phyloP scores from a whole-genome alignment of 768 basidiomycete genomes.

The Dendrothele bispora region DNA sequence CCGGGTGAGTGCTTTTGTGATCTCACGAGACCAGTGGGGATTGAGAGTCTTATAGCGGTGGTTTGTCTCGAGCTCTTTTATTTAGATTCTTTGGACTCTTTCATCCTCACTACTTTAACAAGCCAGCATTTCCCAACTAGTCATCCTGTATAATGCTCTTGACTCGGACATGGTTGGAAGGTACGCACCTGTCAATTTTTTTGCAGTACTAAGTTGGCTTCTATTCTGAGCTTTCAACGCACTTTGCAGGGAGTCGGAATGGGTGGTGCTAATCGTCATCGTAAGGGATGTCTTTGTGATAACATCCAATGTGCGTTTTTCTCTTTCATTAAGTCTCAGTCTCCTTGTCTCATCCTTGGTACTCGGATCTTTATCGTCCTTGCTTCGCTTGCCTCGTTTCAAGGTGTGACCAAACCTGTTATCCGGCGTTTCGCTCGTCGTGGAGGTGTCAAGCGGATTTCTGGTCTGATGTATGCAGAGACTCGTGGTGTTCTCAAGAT shows the following conservation, averaged over 20 bases:
- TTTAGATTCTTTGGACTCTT: too few relatives aligned
- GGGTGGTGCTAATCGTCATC: constrained; percentile 74
- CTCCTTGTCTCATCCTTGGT: neutral
- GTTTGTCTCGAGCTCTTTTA: too few relatives aligned
- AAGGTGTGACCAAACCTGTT: constrained; percentile 45
- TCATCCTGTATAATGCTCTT: constrained; percentile 51
- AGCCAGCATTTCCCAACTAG: constrained; percentile 1
- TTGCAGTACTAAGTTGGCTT: neutral
- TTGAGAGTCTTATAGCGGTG: too few relatives aligned
- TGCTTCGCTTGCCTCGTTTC: neutral
- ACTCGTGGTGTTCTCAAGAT: constrained; percentile 58
- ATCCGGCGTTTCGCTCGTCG: constrained; percentile 59
- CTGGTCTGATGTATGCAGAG: constrained; percentile 55
- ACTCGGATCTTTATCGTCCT: too few relatives aligned
- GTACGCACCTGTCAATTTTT: constrained; percentile 17
- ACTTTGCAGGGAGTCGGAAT: constrained; percentile 61
- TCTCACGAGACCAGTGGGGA: too few relatives aligned
- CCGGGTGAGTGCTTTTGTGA: too few relatives aligned
- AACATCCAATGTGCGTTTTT: constrained; percentile 49
- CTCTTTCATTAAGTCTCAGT: neutral
- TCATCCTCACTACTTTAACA: neutral
- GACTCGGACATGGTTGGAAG: constrained; percentile 78
- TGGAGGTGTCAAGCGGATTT: constrained; percentile 51
- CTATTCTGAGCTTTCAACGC: neutral
- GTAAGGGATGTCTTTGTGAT: constrained; percentile 73